Base-by-base conservation (phyloP, 176 grass and related monocot species). In the Aechmea fasciata region DNA sequence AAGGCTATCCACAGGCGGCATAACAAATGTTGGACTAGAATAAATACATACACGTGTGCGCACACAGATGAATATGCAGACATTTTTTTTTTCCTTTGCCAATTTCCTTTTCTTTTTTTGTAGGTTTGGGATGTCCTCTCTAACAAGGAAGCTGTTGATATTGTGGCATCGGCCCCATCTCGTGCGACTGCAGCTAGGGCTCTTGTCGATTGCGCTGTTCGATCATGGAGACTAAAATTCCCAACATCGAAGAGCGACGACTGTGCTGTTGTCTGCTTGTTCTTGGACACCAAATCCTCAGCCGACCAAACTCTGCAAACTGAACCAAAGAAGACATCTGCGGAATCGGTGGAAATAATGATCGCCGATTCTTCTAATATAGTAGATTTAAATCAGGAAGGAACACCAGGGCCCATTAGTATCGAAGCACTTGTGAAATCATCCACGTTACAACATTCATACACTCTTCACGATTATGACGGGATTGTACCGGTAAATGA, bases 111-210 rank as follows among this genome's bases (percentile, higher is more conserved):
- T 63, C 22, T 23, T 68, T 48, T 26, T 14, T 20, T 85, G 76
- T 66, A 97, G 93, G 82, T 99, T 64, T 99, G 94, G 94, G 94
- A 99, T 23, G 94, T 99, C 67, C 89, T 99, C 75, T 93, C 89
- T 47, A 99, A 99, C 74, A 99, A 93, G 77, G 94, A 93, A 52
- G 94, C 85, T 33, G 82, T 87, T 81, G 94, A 99, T 63, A 84
- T 99, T 47, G 82, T 99, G 52, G 87, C 77, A 29, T 81, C 89
- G 52, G 90, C 94, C 47, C 94, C 87, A 69, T 84, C 79, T 70
- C 89, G 63, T 29, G 66, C 79, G n/a, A 87, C 79, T 19, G 87
- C 94, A 52, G 84, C 94, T 22, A 89, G 94, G 47, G 90, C 90
- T 79, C 84, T 99, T 5, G 82, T 99, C 70, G 94, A 99, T 53